phyloP scores from a whole-genome alignment of 2,329 filamentous ascomycete genomes.

The Paecilomyces fulvus region DNA sequence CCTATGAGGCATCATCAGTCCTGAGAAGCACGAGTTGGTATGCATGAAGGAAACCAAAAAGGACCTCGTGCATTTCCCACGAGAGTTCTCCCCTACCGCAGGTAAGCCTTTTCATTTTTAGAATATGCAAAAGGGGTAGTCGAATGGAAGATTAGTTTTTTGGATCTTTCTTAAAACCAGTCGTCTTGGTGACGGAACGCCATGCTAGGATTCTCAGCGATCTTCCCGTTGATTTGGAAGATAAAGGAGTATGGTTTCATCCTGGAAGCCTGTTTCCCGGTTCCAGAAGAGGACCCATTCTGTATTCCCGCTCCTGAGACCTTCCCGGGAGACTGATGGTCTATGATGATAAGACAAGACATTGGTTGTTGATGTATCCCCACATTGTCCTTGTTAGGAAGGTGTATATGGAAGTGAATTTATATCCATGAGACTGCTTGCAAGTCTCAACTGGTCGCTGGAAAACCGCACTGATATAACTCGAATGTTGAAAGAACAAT shows the following conservation, averaged over 20 bases:
- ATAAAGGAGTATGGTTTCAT: not conserved
- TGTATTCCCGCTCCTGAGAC: not conserved
- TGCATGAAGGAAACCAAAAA: not conserved
- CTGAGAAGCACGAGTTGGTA: not conserved
- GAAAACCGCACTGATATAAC: too few relatives aligned
- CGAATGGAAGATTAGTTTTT: not conserved
- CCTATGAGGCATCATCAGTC: not conserved
- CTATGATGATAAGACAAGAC: not conserved
- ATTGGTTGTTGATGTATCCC: not conserved
- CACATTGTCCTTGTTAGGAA: not conserved
- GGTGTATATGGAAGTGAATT: not conserved
- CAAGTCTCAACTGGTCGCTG: not conserved
- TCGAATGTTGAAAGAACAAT: not conserved
- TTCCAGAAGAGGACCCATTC: not conserved
- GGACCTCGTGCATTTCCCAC: not conserved
- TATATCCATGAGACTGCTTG: not conserved
- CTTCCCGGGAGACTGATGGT: not conserved
- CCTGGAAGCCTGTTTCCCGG: not conserved
- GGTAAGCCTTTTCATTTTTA: not conserved
- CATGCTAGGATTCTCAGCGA: not conserved
- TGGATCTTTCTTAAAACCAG: not conserved
- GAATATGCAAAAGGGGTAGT: not conserved
- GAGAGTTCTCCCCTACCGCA: not conserved
- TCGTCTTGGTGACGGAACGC: not conserved
- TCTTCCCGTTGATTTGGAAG: not conserved